Conservation (phyloP, 768 basidiomycete genomes). For the Erythrobasidium yunnanense region DNA sequence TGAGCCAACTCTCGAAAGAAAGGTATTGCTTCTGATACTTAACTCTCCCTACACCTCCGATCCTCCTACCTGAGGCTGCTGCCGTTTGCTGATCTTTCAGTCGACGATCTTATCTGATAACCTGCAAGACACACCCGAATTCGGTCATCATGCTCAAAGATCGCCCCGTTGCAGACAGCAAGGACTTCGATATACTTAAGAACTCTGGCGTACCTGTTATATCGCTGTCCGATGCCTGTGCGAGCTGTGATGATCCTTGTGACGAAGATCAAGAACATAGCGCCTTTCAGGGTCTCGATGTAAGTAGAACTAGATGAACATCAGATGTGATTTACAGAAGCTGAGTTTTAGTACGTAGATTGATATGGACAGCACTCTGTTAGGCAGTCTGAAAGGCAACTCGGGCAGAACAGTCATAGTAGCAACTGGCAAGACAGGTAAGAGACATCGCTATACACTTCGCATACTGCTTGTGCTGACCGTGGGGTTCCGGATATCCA, state of each 20-base stretch:
- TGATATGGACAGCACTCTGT: neutral
- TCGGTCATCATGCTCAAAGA: no score
- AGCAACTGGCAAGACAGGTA: slow-evolving; percentile 16
- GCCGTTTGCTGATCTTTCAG: no score
- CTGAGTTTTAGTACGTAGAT: slow-evolving; percentile 10
- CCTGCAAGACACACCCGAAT: no score
- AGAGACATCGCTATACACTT: neutral
- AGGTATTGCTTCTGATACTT: no score
- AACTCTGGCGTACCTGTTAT: slow-evolving; percentile 1
- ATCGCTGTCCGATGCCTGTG: slow-evolving; percentile 17
- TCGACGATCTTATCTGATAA: no score
- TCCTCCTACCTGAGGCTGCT: no score
- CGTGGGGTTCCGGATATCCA: neutral
- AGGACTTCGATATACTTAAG: slow-evolving; percentile 3
- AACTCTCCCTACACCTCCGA: no score
- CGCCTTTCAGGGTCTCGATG: neutral
- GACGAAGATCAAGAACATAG: slow-evolving; percentile 8
- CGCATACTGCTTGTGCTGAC: neutral
- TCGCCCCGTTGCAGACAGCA: neutral
- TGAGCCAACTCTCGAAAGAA: no score
- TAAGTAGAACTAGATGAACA: neutral
- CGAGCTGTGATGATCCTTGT: slow-evolving; percentile 8
- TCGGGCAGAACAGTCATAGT: slow-evolving; percentile 19
- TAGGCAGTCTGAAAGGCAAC: slow-evolving; percentile 10
- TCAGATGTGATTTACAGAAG: neutral